Percentiles rank a stretch among this genome's conserved stretches.
These are phyloP conservation scores for Irpex rosettiformis DNA, from an alignment of 1,284 basidiomycete species.

Conservation along the genomic window DNA sequence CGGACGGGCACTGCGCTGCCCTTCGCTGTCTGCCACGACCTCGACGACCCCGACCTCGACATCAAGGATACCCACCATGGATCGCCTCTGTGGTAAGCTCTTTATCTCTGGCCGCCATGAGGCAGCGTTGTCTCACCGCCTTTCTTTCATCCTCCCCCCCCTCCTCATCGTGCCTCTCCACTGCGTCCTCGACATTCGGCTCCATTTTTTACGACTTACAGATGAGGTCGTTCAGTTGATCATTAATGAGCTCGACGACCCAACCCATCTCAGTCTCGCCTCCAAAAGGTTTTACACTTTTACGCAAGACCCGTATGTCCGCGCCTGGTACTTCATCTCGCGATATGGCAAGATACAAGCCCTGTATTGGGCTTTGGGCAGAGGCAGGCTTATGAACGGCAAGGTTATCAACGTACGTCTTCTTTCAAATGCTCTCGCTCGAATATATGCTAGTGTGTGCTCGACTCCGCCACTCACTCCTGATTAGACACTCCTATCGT, in stretches of 20 bases:
- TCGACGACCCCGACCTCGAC: slow-evolving; percentile 6
- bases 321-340: slow-evolving; percentile 69
- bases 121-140: slow-evolving; percentile 6
- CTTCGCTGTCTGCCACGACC: slow-evolving; percentile 11
- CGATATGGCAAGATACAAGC: slow-evolving; percentile 68
- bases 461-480: neutral
- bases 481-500: slow-evolving; percentile 61
- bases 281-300: slow-evolving; percentile 60
- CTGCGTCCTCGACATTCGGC: slow-evolving; percentile 1
- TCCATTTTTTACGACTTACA: slow-evolving; percentile 22
- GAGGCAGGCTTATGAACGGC: slow-evolving; percentile 61
- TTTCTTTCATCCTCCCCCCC: neutral
- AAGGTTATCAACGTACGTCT: slow-evolving; percentile 65
- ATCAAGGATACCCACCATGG: slow-evolving; percentile 36
- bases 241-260: slow-evolving; percentile 66
- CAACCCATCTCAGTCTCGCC: slow-evolving; percentile 50
- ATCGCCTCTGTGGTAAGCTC: slow-evolving; percentile 54
- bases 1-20: slow-evolving; percentile 8
- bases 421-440: slow-evolving; percentile 17
- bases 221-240: slow-evolving; percentile 73
- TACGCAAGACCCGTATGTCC: slow-evolving; percentile 68
- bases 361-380: slow-evolving; percentile 64
- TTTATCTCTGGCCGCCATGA: neutral
- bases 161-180: neutral
- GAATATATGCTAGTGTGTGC: slow-evolving; percentile 24